Conservation (phyloP, 441 rosid species). For the Gossypium laxum region DNA sequence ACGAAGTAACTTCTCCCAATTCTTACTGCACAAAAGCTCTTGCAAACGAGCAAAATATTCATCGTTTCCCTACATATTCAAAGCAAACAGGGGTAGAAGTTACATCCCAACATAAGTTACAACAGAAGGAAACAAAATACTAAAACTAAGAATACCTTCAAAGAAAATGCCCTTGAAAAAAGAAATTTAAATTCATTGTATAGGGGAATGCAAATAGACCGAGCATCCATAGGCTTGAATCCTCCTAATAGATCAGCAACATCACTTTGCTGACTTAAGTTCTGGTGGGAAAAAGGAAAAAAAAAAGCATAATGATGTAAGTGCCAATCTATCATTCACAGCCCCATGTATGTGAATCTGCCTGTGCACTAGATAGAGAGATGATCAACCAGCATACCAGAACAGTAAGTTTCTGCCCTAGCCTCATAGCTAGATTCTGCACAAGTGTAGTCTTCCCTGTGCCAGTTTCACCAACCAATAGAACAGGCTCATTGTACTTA, state of each 20-base stretch:
- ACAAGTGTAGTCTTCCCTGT: slow-evolving; percentile 97
- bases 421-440: slow-evolving; percentile 72
- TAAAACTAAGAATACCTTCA: slow-evolving; percentile 30
- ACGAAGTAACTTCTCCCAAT: slow-evolving; percentile 49
- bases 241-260: slow-evolving; percentile 94
- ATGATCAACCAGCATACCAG: slow-evolving; percentile 43
- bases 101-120: slow-evolving; percentile 8
- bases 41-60: slow-evolving; percentile 35
- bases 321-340: slow-evolving; percentile 11
- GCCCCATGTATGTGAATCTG: not conserved
- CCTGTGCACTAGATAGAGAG: not conserved
- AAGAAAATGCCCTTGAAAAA: slow-evolving; percentile 44
- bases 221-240: slow-evolving; percentile 84
- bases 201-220: slow-evolving; percentile 53
- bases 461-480: slow-evolving; percentile 99
- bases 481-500: slow-evolving; percentile 81
- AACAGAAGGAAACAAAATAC: slow-evolving; percentile 9
- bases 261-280: slow-evolving; percentile 98
- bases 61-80: slow-evolving; percentile 42
- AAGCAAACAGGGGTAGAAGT: slow-evolving; percentile 24
- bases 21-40: slow-evolving; percentile 35
- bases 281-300: slow-evolving; percentile 25
- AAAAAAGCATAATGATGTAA: slow-evolving; percentile 14
- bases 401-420: slow-evolving; percentile 82
- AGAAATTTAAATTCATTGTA: slow-evolving; percentile 63